Percentiles rank a stretch among this genome's conserved stretches.
Conservation (phyloP, 2,329 filamentous ascomycete genomes). For the Colletotrichum plurivorum region DNA sequence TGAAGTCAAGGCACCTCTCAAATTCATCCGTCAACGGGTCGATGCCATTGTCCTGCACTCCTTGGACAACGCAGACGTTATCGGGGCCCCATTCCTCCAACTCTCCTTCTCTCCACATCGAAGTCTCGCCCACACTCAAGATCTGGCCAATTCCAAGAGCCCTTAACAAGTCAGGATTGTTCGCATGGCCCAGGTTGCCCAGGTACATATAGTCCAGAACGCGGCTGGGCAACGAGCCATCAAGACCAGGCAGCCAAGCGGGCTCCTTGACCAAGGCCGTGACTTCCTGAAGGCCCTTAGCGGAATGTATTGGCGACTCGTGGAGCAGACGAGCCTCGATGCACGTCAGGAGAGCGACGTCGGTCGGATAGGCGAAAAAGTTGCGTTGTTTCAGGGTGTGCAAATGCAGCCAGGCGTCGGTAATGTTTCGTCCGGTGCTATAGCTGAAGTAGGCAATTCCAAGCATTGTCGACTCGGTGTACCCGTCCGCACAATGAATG, state of each 20-base stretch:
- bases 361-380: constrained; percentile 95
- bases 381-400: constrained; percentile 88
- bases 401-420: constrained; percentile 88
- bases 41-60: constrained; percentile 96
- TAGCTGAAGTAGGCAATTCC: constrained; percentile 95
- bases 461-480: constrained; percentile 93
- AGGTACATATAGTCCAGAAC: constrained; percentile 96
- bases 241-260: constrained; percentile 84
- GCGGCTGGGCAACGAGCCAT: constrained; percentile 91
- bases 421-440: constrained; percentile 83
- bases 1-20: constrained; percentile 88
- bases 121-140: constrained; percentile 90
- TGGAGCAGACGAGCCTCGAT: constrained; percentile 83
- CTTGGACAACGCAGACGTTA: constrained; percentile 85
- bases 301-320: constrained; percentile 72
- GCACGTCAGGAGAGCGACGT: constrained; percentile 84
- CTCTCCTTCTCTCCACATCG: constrained; percentile 83
- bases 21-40: constrained; percentile 92
- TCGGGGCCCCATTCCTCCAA: constrained; percentile 80
- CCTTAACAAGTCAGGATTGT: constrained; percentile 87
- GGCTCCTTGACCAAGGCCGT: constrained; percentile 74
- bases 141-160: constrained; percentile 89
- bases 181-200: constrained; percentile 92
- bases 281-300: constrained; percentile 67
- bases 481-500: constrained; percentile 95